Percentiles rank a stretch among this genome's conserved stretches.
These are phyloP conservation scores for Termitomyces bulborhizus DNA, from an alignment of 768 basidiomycete genomes.

Conservation along the genomic window DNA sequence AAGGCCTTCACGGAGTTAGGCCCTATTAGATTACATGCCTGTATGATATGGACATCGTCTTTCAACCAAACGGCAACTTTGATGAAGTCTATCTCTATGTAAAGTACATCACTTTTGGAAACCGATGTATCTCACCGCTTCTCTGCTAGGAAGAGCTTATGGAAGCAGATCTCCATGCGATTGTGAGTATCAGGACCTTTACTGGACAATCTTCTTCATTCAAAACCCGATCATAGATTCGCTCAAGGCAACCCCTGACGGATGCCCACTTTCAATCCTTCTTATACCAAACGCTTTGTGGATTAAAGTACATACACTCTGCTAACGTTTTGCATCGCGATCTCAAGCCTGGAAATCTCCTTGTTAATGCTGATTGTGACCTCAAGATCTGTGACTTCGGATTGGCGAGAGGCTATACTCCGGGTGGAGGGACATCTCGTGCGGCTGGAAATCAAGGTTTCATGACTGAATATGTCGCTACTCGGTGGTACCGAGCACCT, in stretches of 20 bases:
- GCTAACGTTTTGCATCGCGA: slow-evolving; percentile 97
- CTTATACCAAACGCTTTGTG: slow-evolving; percentile 97
- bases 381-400: slow-evolving; percentile 99
- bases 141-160: slow-evolving; percentile 89
- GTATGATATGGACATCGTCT: slow-evolving; percentile 98
- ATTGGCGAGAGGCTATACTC: slow-evolving; percentile 89
- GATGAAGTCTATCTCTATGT: slow-evolving; percentile 95
- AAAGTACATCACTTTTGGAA: slow-evolving; percentile 20
- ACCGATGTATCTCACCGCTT: slow-evolving; percentile 5
- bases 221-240: slow-evolving; percentile 42
- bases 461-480: slow-evolving; percentile 99
- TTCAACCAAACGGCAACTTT: slow-evolving; percentile 86
- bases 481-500: slow-evolving; percentile 96
- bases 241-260: slow-evolving; percentile 82
- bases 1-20: slow-evolving; percentile 3
- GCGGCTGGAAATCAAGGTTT: slow-evolving; percentile 84
- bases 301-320: slow-evolving; percentile 96
- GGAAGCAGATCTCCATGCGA: slow-evolving; percentile 99
- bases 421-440: slow-evolving; percentile 68
- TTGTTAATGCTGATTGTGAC: slow-evolving; percentile 98
- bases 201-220: not conserved
- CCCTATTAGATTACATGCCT: slow-evolving; percentile 79
- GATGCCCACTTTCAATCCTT: slow-evolving; percentile 95
- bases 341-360: slow-evolving; percentile 89
- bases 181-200: slow-evolving; percentile 45